Conservation (phyloP, 306 rosid genomes). For the Albizia julibrissin region DNA sequence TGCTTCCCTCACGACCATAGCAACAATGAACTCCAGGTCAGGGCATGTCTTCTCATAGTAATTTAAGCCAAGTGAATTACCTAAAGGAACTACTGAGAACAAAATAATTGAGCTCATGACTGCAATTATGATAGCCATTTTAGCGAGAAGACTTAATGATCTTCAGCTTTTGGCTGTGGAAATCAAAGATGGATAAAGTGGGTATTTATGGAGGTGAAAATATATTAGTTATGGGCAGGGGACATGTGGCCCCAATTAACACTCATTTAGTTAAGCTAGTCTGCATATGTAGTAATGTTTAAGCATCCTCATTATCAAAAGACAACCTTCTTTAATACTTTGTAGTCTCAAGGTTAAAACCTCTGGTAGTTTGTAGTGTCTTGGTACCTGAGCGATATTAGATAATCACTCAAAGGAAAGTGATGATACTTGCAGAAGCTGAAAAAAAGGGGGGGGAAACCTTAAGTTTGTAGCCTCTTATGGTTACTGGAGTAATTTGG, state of each 20-base stretch:
- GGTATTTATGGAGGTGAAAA: constrained; percentile 46
- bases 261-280: constrained; percentile 43
- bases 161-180: constrained; percentile 31
- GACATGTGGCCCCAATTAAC: constrained; percentile 43
- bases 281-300: constrained; percentile 48
- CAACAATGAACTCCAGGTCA: constrained; percentile 51
- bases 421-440: background rate
- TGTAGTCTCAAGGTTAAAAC: background rate
- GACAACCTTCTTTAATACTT: constrained; percentile 44
- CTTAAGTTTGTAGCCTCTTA: background rate
- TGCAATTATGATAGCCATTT: constrained; percentile 48
- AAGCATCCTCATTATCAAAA: constrained; percentile 53
- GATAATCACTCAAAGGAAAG: background rate
- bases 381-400: background rate
- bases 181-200: constrained; percentile 26
- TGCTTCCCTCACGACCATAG: constrained; percentile 44
- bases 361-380: background rate
- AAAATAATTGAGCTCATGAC: constrained; percentile 50
- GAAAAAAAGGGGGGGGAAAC: no score
- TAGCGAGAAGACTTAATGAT: constrained; percentile 21
- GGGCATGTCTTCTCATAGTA: constrained; percentile 81
- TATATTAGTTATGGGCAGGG: constrained; percentile 19
- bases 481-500: background rate
- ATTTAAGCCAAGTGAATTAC: constrained; percentile 64
- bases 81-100: constrained; percentile 43